A percentile compares a stretch with the other conserved stretches of the same genome.
phyloP scores from a whole-genome alignment of 2,329 filamentous ascomycete genomes.

The Magnaporthiopsis rhizophila region DNA sequence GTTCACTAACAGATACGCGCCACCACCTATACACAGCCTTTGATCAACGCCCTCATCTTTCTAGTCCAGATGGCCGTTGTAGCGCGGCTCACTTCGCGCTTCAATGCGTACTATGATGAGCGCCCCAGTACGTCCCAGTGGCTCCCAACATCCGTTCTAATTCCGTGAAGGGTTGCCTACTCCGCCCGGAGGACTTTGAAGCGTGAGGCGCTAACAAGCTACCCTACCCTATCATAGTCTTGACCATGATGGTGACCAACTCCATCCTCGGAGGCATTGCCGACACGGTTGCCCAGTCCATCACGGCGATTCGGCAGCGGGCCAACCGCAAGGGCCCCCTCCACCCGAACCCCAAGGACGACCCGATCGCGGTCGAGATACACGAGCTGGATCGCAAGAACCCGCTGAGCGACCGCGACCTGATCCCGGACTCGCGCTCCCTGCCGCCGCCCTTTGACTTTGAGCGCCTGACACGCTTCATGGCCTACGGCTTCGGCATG shows the following conservation, averaged over 20 bases:
- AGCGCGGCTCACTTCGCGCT: slow-evolving; percentile 73
- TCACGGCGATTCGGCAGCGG: slow-evolving; percentile 72
- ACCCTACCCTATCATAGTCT: slow-evolving; percentile 44
- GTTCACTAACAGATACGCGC: background rate
- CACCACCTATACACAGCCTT: slow-evolving; percentile 52
- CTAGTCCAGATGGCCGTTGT: slow-evolving; percentile 83
- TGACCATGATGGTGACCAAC: slow-evolving; percentile 99
- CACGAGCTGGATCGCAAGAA: slow-evolving; percentile 79
- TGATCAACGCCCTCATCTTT: slow-evolving; percentile 78
- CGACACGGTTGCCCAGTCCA: slow-evolving; percentile 89
- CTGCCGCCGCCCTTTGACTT: slow-evolving; percentile 88
- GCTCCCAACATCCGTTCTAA: background rate
- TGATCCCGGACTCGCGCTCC: slow-evolving; percentile 54
- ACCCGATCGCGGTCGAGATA: slow-evolving; percentile 78
- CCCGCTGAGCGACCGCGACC: slow-evolving; percentile 54
- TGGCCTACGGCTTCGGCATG: slow-evolving; percentile 96
- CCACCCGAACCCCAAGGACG: slow-evolving; percentile 53
- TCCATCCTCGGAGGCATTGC: slow-evolving; percentile 90
- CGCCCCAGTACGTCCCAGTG: slow-evolving; percentile 57
- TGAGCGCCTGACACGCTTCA: slow-evolving; percentile 87
- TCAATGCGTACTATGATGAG: slow-evolving; percentile 89
- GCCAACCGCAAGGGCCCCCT: slow-evolving; percentile 52
- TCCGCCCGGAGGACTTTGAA: background rate
- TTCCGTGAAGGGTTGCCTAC: background rate
- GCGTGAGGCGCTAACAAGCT: background rate